phyloP scores from a whole-genome alignment of 1,284 basidiomycete genomes.

The Puccinia coronata region DNA sequence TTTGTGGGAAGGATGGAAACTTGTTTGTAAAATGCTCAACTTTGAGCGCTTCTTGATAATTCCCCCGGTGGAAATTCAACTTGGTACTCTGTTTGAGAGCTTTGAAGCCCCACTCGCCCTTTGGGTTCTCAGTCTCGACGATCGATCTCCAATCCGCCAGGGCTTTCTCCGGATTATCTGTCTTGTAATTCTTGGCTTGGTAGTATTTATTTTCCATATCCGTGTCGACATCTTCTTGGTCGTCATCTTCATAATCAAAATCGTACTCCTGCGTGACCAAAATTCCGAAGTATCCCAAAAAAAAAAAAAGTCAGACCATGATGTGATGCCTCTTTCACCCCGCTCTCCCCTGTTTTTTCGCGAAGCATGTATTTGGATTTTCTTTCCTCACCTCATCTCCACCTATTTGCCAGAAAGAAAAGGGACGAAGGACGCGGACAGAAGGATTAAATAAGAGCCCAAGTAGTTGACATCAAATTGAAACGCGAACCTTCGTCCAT shows the following conservation, averaged over 20 bases:
- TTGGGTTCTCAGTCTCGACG: constrained; percentile 81
- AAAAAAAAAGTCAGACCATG: not conserved
- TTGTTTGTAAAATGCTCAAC: no score
- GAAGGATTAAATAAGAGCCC: not conserved
- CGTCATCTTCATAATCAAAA: constrained; percentile 93
- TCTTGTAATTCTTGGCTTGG: constrained; percentile 90
- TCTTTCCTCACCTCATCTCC: constrained; percentile 16
- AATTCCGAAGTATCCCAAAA: not conserved
- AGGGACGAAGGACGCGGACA: not conserved
- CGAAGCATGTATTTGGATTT: not conserved
- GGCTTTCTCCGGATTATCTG: constrained; percentile 84
- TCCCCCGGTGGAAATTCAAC: constrained; percentile 76
- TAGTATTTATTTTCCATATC: constrained; percentile 99
- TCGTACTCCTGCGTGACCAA: constrained; percentile 74
- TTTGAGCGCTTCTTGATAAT: constrained; percentile 78
- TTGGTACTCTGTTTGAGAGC: constrained; percentile 97
- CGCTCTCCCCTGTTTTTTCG: no score
- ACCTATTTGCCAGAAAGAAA: not conserved
- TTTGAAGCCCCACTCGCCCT: constrained; percentile 99
- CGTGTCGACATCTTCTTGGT: constrained; percentile 75
- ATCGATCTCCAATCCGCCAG: constrained; percentile 82
- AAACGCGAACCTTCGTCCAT: constrained; percentile 48
- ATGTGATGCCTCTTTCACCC: not conserved
- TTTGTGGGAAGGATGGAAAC: constrained; percentile 60
- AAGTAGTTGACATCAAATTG: not conserved